Base-by-base conservation (phyloP, 148 eudicot species). In the Diospyros kaki region DNA sequence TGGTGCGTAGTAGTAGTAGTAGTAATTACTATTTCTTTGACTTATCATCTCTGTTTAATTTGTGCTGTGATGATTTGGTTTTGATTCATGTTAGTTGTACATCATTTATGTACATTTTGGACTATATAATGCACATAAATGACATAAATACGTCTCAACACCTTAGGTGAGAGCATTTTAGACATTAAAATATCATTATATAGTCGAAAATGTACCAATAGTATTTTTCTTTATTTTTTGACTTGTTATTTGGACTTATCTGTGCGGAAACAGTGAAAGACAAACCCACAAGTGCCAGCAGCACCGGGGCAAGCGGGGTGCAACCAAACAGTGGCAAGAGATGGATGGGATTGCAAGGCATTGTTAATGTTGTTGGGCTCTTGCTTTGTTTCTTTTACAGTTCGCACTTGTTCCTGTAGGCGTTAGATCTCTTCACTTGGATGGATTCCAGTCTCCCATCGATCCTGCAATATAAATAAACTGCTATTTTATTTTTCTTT, bases 301-400 rank as follows among this genome's bases (percentile, higher is more conserved):
- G 53, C 18, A 51, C 43, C n/a, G 66, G 69, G 39, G 28, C 72
- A 65, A 64, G 55, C 40, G 59, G 2, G 17, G 76, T 3, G 58
- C 55, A 74, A 1, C 13, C 8, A 53, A 11, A 43, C 11, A 66
- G 8, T n/a, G 71, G 78, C 11, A 63, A 43, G 59, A 72, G 51
- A 40, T 68, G 85, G 82, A 14, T 83, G 41, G 65, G 70, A 54
- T 68, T 72, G 44, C 67, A 76, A 79, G 58, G 69, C 11, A 41
- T 72, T 69, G 42, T 68, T 2, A 28, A 68, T 67, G 63, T 39
- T 73, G 63, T 66, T 51, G 74, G 74, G n/a, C 69, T 72, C 63
- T 10, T 68, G 0, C 15, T 74, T 1, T 71, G 72, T 43, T 56
- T 65, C 28, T 28, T 28, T 69, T 66, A 66, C 59, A 73, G 62